These are phyloP conservation scores for Termitomyces sp. DNA, from an alignment of 768 basidiomycete genomes.

Conservation along the genomic window DNA sequence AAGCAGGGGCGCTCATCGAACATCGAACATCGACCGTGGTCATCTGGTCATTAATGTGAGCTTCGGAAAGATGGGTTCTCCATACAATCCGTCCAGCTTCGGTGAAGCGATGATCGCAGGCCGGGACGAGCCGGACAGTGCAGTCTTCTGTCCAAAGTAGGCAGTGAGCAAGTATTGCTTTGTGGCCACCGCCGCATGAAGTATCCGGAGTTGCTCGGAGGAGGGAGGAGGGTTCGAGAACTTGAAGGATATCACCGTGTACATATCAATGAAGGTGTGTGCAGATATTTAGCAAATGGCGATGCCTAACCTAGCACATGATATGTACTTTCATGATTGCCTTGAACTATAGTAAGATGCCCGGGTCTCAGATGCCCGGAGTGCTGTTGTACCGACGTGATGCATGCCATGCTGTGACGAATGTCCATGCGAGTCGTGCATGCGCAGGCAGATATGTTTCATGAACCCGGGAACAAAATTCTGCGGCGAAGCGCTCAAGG, in stretches of 20 bases:
- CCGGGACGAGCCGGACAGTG: background rate
- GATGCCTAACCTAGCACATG: background rate
- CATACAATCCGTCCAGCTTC: background rate
- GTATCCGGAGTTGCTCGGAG: background rate
- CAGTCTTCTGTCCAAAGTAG: background rate
- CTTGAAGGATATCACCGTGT: background rate
- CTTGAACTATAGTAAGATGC: no score
- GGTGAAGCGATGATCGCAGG: background rate
- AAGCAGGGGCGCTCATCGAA: background rate
- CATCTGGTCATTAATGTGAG: no score
- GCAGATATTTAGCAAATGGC: background rate
- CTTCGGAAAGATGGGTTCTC: background rate
- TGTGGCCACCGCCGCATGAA: background rate
- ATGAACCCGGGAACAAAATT: background rate
- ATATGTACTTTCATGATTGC: background rate
- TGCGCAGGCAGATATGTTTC: background rate
- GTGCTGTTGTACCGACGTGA: background rate
- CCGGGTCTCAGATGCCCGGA: background rate
- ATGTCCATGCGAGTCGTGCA: background rate
- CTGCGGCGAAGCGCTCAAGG: no score
- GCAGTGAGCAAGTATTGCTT: background rate
- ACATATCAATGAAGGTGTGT: background rate
- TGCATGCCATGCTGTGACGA: background rate
- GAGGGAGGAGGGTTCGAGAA: background rate
- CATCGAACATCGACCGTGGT: background rate